phyloP scores from a whole-genome alignment of 345 rosid genomes.

The Rhizophora mangle region DNA sequence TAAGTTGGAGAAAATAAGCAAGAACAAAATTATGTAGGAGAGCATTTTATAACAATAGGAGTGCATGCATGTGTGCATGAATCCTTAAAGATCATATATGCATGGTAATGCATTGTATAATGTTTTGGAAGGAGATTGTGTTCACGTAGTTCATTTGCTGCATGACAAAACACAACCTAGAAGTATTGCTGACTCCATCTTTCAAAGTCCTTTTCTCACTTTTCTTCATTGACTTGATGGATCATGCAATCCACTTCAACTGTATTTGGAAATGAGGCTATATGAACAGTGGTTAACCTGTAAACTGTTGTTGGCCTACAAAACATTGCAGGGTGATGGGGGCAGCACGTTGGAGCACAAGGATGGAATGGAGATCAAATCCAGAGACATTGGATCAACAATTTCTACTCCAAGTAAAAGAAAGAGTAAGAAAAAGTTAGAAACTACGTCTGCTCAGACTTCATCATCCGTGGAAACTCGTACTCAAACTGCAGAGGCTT shows the following conservation, averaged over 20 bases:
- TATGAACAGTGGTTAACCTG: too few species aligned
- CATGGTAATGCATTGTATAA: background rate
- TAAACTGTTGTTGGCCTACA: background rate
- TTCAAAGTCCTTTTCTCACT: too few species aligned
- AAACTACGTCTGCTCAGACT: conserved; percentile 38
- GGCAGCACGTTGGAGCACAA: conserved; percentile 17
- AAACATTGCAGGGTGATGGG: conserved; percentile 35
- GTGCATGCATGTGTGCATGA: background rate
- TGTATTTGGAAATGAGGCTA: too few species aligned
- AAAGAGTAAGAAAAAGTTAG: conserved; percentile 72
- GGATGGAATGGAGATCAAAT: conserved; percentile 51
- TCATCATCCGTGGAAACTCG: conserved; percentile 35
- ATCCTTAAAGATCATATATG: background rate
- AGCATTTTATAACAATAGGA: background rate
- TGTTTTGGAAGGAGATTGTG: background rate
- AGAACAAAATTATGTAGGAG: background rate
- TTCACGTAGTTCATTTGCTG: too few species aligned
- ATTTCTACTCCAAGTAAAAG: conserved; percentile 63
- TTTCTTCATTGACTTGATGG: too few species aligned
- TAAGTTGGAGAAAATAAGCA: background rate
- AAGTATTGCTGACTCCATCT: too few species aligned
- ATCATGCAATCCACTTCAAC: too few species aligned
- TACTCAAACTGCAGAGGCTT: conserved; percentile 31
- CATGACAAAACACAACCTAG: too few species aligned
- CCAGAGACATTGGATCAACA: conserved; percentile 61